Base-by-base conservation (phyloP, 208 protist species). In the Lotmaria passim region DNA sequence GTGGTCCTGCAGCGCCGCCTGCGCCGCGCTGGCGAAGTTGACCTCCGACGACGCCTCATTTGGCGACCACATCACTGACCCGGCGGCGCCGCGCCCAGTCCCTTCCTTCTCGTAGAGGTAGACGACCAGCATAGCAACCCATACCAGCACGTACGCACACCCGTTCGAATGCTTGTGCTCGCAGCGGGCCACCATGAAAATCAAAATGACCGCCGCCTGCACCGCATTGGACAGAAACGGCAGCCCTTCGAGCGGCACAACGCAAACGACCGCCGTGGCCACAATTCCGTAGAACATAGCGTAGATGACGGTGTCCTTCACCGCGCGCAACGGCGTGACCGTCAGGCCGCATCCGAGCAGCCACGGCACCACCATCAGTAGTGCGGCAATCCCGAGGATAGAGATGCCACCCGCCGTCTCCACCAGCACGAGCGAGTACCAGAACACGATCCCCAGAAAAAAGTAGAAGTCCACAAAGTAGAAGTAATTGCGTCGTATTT, bases 391-490 rank as follows among this genome's bases (percentile, higher is more conserved):
- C 30, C 61, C 59, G n/a, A 78, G 61, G 21, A 90, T 19, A 21
- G 78, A 56, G 24, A 72, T 61, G 17, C 63, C 61, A 1, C 61
- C 62, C 31, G 73, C 44, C 28, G 69, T 64, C 56, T 79, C 76
- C 63, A 83, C 69, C 55, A 85, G 58, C 58, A 80, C 74, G 17
- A 73, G 55, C 21, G 81, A 78, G 33, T 81, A 57, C 81, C 81
- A 90, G 33, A 80, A 58, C 70, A 74, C 72, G 14, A 86, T 52
- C 17, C 69, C 62, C 36, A 90, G 74, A 60, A 62, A 82, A 58
- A 82, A 81, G 34, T 81, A 81, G 51, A 85, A 85, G 62, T 85
- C 78, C 7, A 90, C 60, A 78, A 87, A 86, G 59, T 74, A 85
- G 39, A 90, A 81, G 31, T 74, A 78, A 55, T 75, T 60, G 17